These are phyloP conservation scores for Coemansia sp. DNA, from an alignment of 371 early-diverging fungal species.

Conservation along the genomic window DNA sequence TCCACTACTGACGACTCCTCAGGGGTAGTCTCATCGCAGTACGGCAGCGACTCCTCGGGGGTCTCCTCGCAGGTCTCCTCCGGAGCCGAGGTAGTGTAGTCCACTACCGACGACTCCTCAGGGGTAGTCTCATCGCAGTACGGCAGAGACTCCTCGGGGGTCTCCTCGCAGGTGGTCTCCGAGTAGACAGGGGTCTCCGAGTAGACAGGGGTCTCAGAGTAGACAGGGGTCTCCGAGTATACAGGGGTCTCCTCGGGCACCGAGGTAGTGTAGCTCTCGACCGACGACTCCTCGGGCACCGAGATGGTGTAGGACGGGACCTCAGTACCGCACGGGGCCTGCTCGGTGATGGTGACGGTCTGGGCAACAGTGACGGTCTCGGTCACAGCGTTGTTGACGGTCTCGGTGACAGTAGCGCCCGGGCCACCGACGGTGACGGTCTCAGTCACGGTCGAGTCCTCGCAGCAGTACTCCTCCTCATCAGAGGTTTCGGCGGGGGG, in stretches of 20 bases:
- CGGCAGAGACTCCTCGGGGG: background rate
- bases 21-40: background rate
- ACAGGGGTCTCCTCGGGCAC: background rate
- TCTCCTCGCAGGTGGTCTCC: constrained; percentile 11
- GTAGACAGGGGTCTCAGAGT: too few species aligned
- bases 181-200: too few species aligned
- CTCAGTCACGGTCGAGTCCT: background rate
- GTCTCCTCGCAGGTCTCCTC: constrained; percentile 5
- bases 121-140: background rate
- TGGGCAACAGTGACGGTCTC: too few species aligned
- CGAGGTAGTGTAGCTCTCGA: constrained; percentile 4
- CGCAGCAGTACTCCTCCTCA: constrained; percentile 7
- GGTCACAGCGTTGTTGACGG: too few species aligned
- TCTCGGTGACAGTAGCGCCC: background rate
- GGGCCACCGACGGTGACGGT: background rate
- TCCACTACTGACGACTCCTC: constrained; percentile 3
- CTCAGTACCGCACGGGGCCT: too few species aligned
- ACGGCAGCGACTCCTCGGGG: background rate
- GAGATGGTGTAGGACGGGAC: too few species aligned
- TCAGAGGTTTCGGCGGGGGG: constrained; percentile 8
- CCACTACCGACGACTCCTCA: constrained; percentile 3
- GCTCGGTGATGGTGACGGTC: background rate
- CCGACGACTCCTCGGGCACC: background rate
- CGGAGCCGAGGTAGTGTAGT: background rate
- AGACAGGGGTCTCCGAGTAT: too few species aligned